Evolutionary conservation across 2,329 filamentous ascomycete genomes (phyloP), one percentile per base, ranked within the genome.

Genomic region (Phialophora verrucosa): DNA sequence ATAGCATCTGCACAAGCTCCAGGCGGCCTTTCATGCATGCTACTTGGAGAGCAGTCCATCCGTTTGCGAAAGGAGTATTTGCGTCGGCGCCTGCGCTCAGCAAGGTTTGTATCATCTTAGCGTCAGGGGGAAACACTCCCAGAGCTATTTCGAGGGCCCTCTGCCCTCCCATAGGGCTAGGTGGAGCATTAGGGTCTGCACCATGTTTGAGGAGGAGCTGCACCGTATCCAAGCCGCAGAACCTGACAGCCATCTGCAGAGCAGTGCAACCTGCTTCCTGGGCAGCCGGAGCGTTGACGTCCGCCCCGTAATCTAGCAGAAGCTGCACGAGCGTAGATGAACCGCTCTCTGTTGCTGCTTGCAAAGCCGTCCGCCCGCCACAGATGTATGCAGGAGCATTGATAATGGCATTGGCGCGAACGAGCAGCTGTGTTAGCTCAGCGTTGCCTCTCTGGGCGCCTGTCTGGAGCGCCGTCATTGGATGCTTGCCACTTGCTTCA

Each of bases 161-260:
- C 27, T 27, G 0, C 49, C 27, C 14, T 7, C 8, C 1, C 6
- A 53, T 20, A 53, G 10, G 14, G 8, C 12, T 23, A 53, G 20
- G 10, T 55, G 53, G 20, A 29, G 49, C 31, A 29, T 60, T 60
- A 2, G 58, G 58, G 12, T 60, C 47, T 31, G 31, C 58, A 25
- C 58, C 58, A n/a, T 35, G 42, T 12, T 27, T 17, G n/a, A 60
- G n/a, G 20, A 60, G 58, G 23, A 14, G 50, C 29, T 29, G 8
- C 11, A 60, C 47, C 10, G 42, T 17, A 12, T 25, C 3, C 3
- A 25, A 17, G 12, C 42, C 3, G 7, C 5, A 1, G n/a, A n/a
- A n/a, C n/a, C n/a, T n/a, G 23, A 60, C 47, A 42, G 58, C 58
- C 29, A 31, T 6, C 29, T 42, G 17, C 17, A 59, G 38, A 31